These are phyloP conservation scores for Irpex rosettiformis DNA, from an alignment of 1,284 basidiomycete genomes.

Conservation along the genomic window DNA sequence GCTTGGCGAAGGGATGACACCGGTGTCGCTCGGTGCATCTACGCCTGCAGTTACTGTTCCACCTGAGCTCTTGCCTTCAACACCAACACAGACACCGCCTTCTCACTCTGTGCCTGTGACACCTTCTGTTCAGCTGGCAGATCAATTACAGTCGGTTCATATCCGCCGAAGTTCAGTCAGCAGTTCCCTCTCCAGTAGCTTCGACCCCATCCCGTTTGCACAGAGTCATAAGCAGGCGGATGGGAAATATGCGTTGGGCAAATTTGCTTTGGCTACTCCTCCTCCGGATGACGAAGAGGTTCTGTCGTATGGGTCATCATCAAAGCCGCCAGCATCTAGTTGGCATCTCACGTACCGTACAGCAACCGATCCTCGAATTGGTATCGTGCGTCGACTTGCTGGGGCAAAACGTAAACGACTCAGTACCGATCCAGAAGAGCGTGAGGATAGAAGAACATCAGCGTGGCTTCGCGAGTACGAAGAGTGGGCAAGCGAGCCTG, in stretches of 20 bases:
- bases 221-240: constrained; percentile 55
- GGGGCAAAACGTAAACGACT: constrained; percentile 59
- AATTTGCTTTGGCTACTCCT: constrained; percentile 68
- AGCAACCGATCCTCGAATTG: constrained; percentile 64
- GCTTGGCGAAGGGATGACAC: constrained; percentile 28
- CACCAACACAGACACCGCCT: constrained; percentile 37
- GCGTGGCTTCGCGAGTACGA: constrained; percentile 39
- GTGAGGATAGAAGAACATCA: constrained; percentile 30
- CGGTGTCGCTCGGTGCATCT: constrained; percentile 24
- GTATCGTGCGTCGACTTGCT: constrained; percentile 58
- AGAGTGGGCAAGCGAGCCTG: constrained; percentile 39
- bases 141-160: constrained; percentile 12
- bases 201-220: constrained; percentile 71
- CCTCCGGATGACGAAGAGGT: constrained; percentile 48
- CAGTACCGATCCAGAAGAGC: constrained; percentile 24
- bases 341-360: constrained; percentile 53
- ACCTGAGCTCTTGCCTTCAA: constrained; percentile 34
- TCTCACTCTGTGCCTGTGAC: constrained; percentile 46
- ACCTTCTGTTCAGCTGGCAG: constrained; percentile 46
- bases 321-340: constrained; percentile 13
- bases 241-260: constrained; percentile 69
- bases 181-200: constrained; percentile 30
- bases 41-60: constrained; percentile 18
- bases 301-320: constrained; percentile 13
- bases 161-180: constrained; percentile 13